A percentile compares a stretch with the other conserved stretches of the same genome.
Evolutionary conservation across 2,329 filamentous ascomycete species (phyloP).

Genomic region (Phaeoacremonium minimum): DNA sequence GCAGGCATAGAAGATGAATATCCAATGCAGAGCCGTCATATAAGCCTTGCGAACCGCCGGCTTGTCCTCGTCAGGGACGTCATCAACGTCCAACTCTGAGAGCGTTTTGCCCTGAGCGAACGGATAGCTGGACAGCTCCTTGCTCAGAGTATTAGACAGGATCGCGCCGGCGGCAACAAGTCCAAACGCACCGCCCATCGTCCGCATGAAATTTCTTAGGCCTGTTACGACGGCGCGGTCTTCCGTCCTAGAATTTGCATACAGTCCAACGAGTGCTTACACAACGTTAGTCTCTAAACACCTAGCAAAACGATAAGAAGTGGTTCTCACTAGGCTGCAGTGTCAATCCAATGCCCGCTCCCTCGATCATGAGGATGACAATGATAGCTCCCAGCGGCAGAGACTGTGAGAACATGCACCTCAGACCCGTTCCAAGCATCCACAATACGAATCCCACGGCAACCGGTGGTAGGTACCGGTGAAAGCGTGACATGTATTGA

Average conservation of each 20-base stretch:
- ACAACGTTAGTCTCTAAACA: not conserved
- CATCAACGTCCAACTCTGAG: no score
- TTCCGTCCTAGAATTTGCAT: not conserved
- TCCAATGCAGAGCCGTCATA: not conserved
- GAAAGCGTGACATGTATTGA: conserved; percentile 21
- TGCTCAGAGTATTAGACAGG: not conserved
- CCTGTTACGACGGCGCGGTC: not conserved
- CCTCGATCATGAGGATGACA: not conserved
- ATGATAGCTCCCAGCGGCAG: not conserved
- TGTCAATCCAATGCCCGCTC: not conserved
- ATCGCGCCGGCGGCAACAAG: not conserved
- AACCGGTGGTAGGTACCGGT: conserved; percentile 18
- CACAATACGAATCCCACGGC: conserved; percentile 21
- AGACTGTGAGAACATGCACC: not conserved
- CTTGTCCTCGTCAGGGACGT: no score
- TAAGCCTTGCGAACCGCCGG: not conserved
- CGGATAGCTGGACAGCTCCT: not conserved
- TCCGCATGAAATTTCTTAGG: not conserved
- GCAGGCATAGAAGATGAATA: not conserved
- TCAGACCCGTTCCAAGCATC: not conserved
- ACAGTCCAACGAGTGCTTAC: not conserved
- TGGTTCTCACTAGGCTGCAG: not conserved
- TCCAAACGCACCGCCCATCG: not conserved
- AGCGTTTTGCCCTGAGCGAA: no score
- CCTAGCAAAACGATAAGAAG: not conserved